Percentiles rank a stretch among this genome's conserved stretches.
Conservation (phyloP, 2,329 filamentous ascomycete species). For the Pleomassaria siparia region DNA sequence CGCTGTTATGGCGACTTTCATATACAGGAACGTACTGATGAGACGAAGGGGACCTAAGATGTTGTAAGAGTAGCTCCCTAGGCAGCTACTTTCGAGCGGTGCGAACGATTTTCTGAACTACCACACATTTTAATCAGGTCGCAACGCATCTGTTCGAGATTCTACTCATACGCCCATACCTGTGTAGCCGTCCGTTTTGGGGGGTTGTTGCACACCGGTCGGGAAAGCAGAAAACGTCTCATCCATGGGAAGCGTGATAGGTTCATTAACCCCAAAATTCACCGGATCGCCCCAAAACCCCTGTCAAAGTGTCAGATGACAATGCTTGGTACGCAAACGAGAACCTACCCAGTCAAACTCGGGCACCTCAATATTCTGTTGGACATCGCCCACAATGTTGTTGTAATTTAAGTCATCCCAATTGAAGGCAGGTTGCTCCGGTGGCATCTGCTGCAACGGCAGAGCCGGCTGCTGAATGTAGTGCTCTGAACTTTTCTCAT, state of each 20-base stretch:
- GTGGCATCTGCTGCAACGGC: constrained; percentile 10
- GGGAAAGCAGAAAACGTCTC: background rate
- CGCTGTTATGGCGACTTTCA: too few relatives aligned
- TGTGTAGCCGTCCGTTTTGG: too few relatives aligned
- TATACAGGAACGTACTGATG: too few relatives aligned
- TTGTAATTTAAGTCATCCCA: constrained; percentile 41
- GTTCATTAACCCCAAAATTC: constrained; percentile 27
- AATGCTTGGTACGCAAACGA: background rate
- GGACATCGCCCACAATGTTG: constrained; percentile 32
- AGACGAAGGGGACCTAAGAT: too few relatives aligned
- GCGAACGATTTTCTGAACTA: too few relatives aligned
- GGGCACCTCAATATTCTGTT: constrained; percentile 26
- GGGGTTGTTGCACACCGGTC: background rate
- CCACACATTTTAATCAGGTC: too few relatives aligned
- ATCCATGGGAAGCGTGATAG: constrained; percentile 11
- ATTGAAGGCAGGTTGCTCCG: constrained; percentile 16
- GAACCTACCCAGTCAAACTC: constrained; percentile 42
- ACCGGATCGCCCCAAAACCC: constrained; percentile 43
- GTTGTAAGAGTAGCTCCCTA: too few relatives aligned
- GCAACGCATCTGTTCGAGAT: too few relatives aligned
- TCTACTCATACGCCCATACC: too few relatives aligned
- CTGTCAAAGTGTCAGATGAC: constrained; percentile 17
- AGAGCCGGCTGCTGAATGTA: constrained; percentile 3
- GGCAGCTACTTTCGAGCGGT: too few relatives aligned
- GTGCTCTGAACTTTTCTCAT: constrained; percentile 4